Percentiles rank a stretch among this genome's conserved stretches.
Evolutionary conservation across 306 rosid species (phyloP).

Genomic region (Cucurbita moschata): DNA sequence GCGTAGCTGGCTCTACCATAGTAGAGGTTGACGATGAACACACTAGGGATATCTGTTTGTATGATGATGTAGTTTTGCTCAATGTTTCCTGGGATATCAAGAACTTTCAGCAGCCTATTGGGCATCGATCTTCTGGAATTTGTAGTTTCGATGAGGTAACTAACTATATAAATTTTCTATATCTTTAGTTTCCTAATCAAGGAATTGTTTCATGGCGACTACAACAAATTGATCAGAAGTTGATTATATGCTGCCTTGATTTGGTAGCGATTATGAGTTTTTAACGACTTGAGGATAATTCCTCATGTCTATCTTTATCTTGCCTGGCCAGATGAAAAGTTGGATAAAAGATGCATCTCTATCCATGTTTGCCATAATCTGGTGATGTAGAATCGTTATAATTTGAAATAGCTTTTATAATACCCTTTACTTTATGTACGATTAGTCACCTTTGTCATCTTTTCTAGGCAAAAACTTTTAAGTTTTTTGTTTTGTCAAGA

Average conservation of each 20-base stretch:
- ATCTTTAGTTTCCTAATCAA: neutral
- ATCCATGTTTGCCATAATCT: neutral
- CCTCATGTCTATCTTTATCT: neutral
- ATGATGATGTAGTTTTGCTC: constrained; percentile 48
- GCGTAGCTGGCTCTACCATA: constrained; percentile 59
- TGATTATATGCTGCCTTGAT: neutral
- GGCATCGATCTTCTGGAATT: constrained; percentile 55
- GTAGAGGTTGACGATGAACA: constrained; percentile 51
- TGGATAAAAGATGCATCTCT: neutral
- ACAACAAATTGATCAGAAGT: neutral
- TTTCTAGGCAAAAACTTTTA: neutral
- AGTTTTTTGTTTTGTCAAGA: neutral
- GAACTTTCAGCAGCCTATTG: constrained; percentile 23
- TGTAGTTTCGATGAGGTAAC: constrained; percentile 59
- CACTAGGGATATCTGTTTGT: constrained; percentile 38
- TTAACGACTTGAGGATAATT: neutral
- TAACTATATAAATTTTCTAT: neutral
- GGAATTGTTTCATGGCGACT: neutral
- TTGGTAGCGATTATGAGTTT: neutral
- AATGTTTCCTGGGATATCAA: constrained; percentile 60
- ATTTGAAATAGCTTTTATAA: neutral
- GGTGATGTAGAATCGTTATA: neutral
- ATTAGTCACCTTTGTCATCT: neutral
- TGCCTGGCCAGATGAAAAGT: neutral
- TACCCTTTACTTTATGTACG: neutral